Base-by-base conservation (phyloP, 2,329 filamentous ascomycete species). In the Neofusicoccum parvum region DNA sequence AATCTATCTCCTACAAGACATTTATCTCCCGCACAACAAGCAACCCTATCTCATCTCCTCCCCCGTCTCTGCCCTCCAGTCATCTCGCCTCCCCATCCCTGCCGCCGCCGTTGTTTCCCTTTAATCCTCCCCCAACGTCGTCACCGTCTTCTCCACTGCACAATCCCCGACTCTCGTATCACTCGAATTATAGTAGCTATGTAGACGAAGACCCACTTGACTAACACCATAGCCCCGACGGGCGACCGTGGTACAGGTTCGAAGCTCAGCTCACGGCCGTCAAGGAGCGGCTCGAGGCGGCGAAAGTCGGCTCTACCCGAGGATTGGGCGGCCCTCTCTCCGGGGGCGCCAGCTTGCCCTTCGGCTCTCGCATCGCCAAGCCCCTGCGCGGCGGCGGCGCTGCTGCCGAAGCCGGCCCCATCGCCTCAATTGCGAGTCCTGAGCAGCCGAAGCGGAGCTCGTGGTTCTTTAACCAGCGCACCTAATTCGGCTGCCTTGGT, bases 191-290 rank as follows among this genome's bases (percentile, higher is more conserved):
- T 36, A 62, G 46, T 62, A 62, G 34, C 51, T 65, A 65, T 48
- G 32, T 56, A 64, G 62, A 56, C 45, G 62, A 64, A 37, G 62
- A 64, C 32, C 62, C 62, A 48, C 62, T 64, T 64, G 62, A 49
- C 34, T 65, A 65, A 70, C 53, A 48, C 49, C 36, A 46, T 48
- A 64, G 51, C 51, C 51, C 49, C 41, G 43, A 23, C 12, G 56
- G 56, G 41, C 41, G 56, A 43, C 34, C 34, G 56, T 36, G n/a
- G 34, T 45, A 58, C 76, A 98, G 95, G 78, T 99, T 99, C 83
- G 95, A 99, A 83, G 90, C 92, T 43, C 95, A 99, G 81, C 91
- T 99, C 76, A 91, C 93, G 49, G 93, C 94, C 60, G 95, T 99
- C 80, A 99, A 98, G 84, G 95, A 99, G 78, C 92, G 95, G 68